Evolutionary conservation across 2,329 filamentous ascomycete genomes (phyloP).

Genomic region (Amauroascus verrucosus): DNA sequence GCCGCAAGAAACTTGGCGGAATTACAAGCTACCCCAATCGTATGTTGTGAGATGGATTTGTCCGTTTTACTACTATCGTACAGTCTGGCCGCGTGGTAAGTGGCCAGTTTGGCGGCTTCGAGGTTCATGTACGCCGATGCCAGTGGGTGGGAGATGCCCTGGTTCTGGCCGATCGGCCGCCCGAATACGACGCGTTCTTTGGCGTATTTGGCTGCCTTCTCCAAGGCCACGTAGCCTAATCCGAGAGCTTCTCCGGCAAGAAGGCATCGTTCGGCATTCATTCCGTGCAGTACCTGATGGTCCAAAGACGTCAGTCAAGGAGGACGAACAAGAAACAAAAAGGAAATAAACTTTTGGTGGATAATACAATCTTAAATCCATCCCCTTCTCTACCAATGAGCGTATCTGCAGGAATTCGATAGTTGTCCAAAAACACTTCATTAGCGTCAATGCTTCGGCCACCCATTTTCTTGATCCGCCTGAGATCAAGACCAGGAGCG

Average conservation of each 20-base stretch:
- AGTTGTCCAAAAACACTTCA: slow-evolving; percentile 79
- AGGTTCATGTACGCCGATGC: slow-evolving; percentile 52
- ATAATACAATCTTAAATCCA: slow-evolving; percentile 59
- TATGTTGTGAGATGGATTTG: slow-evolving; percentile 42
- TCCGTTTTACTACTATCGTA: slow-evolving; percentile 49
- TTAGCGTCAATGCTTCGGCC: slow-evolving; percentile 73
- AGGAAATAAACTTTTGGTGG: neutral
- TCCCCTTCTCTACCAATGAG: slow-evolving; percentile 63
- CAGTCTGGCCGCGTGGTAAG: slow-evolving; percentile 50
- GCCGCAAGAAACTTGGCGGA: slow-evolving; percentile 50
- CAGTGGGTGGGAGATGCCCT: slow-evolving; percentile 50
- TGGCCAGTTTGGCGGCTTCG: slow-evolving; percentile 51
- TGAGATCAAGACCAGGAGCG: slow-evolving; percentile 53
- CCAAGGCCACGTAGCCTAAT: slow-evolving; percentile 61
- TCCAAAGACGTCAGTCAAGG: neutral
- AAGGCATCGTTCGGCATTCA: slow-evolving; percentile 69
- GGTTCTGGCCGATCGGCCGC: slow-evolving; percentile 49
- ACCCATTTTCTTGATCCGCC: slow-evolving; percentile 75
- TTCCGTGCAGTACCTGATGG: slow-evolving; percentile 54
- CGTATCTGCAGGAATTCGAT: slow-evolving; percentile 52
- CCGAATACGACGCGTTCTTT: slow-evolving; percentile 53
- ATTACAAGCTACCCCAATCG: slow-evolving; percentile 52
- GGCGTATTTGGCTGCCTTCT: slow-evolving; percentile 55
- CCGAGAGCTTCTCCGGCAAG: slow-evolving; percentile 71
- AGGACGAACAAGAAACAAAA: neutral